Evolutionary conservation across 305 asterid genomes (phyloP).

Genomic region (Solanum aculeatissimum): DNA sequence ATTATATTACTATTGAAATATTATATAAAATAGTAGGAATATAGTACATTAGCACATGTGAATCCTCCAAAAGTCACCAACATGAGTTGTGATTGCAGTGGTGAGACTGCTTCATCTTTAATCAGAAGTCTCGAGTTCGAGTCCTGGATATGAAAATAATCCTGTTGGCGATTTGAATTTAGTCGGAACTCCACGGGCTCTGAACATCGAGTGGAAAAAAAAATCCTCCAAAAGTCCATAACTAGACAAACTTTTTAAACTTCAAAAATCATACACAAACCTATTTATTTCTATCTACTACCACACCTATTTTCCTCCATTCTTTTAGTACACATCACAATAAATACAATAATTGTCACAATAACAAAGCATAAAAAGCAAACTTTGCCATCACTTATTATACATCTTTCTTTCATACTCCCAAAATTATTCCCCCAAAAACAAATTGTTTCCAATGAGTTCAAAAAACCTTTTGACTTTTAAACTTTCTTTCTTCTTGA

Average conservation of each 20-base stretch:
- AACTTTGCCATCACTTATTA: neutral
- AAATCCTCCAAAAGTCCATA: neutral
- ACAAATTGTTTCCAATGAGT: conserved; percentile 1
- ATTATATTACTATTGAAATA: neutral
- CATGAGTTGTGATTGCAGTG: too few species aligned
- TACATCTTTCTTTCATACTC: neutral
- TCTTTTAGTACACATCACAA: neutral
- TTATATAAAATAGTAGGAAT: neutral
- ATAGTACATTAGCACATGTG: neutral
- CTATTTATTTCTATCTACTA: neutral
- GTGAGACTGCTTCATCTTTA: too few species aligned
- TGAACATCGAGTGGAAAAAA: too few species aligned
- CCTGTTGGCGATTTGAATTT: too few species aligned
- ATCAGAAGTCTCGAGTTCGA: too few species aligned
- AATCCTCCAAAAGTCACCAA: neutral
- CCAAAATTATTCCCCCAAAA: neutral
- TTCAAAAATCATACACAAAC: neutral
- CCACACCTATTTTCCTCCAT: neutral
- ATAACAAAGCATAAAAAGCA: neutral
- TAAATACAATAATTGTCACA: conserved; percentile 1
- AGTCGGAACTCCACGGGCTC: too few species aligned
- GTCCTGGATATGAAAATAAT: too few species aligned
- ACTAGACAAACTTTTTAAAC: neutral
- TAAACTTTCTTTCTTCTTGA: neutral
- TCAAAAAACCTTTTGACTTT: neutral